Conservation (phyloP, 768 basidiomycete genomes). For the Serendipita vermifera region DNA sequence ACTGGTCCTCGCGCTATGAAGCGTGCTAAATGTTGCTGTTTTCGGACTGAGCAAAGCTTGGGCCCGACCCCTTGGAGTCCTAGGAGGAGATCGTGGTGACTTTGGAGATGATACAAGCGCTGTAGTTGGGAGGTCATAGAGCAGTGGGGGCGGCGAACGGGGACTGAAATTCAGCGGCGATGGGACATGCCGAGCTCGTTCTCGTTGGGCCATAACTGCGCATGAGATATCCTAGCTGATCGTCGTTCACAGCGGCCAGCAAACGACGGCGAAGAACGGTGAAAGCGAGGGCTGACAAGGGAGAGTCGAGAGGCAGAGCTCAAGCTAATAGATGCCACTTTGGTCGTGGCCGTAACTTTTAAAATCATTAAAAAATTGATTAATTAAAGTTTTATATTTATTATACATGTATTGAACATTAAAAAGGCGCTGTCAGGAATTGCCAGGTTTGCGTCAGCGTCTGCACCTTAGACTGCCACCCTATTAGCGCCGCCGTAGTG, state of each 20-base stretch:
- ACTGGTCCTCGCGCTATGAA: background rate
- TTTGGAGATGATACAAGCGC: slow-evolving; percentile 4
- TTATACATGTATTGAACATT: too few species aligned
- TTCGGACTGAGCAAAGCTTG: background rate
- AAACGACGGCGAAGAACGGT: too few species aligned
- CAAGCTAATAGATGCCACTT: too few species aligned
- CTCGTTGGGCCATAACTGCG: slow-evolving; percentile 2
- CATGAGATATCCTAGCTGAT: too few species aligned
- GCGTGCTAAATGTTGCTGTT: background rate
- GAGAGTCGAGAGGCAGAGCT: too few species aligned
- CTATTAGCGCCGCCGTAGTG: slow-evolving; percentile 4
- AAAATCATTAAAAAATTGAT: too few species aligned
- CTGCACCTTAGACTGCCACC: slow-evolving; percentile 5
- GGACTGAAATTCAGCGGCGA: background rate
- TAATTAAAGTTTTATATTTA: too few species aligned
- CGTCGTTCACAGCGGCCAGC: too few species aligned
- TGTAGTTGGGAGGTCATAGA: slow-evolving; percentile 9
- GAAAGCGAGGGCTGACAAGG: too few species aligned
- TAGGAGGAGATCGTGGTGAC: background rate
- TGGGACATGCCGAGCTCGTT: slow-evolving; percentile 4
- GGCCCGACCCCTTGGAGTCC: slow-evolving; percentile 1
- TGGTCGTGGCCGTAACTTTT: too few species aligned
- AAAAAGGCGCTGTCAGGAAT: too few species aligned
- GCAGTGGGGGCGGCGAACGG: slow-evolving; percentile 5
- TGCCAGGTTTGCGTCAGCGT: background rate